Conservation (phyloP, 495 filamentous ascomycete species). For the Podospora pseudoanserina region DNA sequence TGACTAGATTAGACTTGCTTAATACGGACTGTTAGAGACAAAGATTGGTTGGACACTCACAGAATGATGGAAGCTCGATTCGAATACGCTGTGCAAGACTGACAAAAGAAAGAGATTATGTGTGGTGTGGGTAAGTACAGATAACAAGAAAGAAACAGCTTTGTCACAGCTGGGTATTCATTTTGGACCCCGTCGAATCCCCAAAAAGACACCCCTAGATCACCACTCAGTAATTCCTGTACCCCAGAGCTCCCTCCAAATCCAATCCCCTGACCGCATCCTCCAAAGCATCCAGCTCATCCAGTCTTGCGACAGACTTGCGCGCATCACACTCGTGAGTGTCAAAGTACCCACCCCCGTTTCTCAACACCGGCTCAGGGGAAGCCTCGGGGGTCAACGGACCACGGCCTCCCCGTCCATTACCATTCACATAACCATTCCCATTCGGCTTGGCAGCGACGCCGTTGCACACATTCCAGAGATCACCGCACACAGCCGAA, state of each 20-base stretch:
- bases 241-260: slow-evolving; percentile 27
- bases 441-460: not conserved
- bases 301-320: slow-evolving; percentile 18
- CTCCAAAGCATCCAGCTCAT: slow-evolving; percentile 20
- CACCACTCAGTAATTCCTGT: slow-evolving; percentile 10
- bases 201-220: no score
- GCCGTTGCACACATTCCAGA: slow-evolving; percentile 10
- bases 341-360: slow-evolving; percentile 10
- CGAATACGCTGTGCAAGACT: not conserved
- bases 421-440: slow-evolving; percentile 13
- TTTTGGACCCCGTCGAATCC: not conserved
- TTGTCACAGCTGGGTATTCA: not conserved
- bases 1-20: not conserved
- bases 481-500: not conserved
- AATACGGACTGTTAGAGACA: not conserved
- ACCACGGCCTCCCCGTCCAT: not conserved
- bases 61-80: not conserved
- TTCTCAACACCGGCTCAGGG: slow-evolving; percentile 21
- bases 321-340: slow-evolving; percentile 20
- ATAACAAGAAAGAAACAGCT: not conserved
- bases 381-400: slow-evolving; percentile 27
- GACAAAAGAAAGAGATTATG: not conserved
- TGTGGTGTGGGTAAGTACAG: not conserved
- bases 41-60: not conserved
- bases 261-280: slow-evolving; percentile 24